Conservation (phyloP, 2,329 filamentous ascomycete genomes). For the Claviceps maximensis region DNA sequence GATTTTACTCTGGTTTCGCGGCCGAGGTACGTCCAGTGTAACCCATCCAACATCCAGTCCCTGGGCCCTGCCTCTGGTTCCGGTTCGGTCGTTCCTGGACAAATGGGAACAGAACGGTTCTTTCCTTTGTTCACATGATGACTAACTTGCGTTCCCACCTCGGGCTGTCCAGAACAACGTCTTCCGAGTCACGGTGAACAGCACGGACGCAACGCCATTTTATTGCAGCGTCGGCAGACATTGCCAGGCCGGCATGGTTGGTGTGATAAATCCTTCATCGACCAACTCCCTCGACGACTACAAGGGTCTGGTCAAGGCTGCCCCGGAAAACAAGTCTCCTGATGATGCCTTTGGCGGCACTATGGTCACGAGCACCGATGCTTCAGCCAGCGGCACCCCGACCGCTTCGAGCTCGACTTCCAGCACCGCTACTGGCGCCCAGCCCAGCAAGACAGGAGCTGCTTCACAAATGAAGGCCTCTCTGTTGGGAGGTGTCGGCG, state of each 20-base stretch:
- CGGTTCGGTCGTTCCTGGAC: too few species aligned
- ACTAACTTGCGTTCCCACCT: constrained; percentile 2
- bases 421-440: background rate
- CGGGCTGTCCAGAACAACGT: constrained; percentile 5
- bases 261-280: constrained; percentile 15
- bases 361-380: background rate
- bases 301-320: constrained; percentile 6
- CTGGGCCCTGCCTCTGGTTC: too few species aligned
- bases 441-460: background rate
- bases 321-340: constrained; percentile 7
- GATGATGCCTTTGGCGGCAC: constrained; percentile 7
- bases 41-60: too few species aligned
- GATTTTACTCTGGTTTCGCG: constrained; percentile 8
- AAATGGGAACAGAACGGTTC: too few species aligned
- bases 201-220: constrained; percentile 17
- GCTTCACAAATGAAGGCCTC: constrained; percentile 1
- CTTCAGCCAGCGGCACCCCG: background rate
- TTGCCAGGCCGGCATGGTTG: constrained; percentile 20
- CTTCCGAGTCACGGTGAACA: constrained; percentile 15
- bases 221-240: constrained; percentile 17
- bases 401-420: background rate
- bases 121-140: background rate
- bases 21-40: too few species aligned
- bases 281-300: constrained; percentile 11
- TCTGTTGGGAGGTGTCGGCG: background rate